Conservation (phyloP, 495 filamentous ascomycete genomes). For the Penicillium herquei region DNA sequence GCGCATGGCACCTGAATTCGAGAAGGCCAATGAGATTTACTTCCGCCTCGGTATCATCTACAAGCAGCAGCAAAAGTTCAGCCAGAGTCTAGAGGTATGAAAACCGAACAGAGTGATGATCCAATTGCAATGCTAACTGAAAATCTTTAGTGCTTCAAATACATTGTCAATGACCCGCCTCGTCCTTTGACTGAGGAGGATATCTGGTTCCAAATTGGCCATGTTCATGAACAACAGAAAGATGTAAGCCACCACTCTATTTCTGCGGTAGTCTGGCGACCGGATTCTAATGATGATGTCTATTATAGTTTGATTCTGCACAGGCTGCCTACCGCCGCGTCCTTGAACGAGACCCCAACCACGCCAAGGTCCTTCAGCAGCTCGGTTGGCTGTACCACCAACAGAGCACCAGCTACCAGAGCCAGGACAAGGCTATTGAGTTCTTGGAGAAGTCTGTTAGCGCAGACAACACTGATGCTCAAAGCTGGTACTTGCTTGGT, state of each 20-base stretch:
- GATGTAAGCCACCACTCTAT: constrained; percentile 63
- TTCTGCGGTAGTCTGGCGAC: background rate
- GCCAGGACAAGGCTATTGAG: constrained; percentile 94
- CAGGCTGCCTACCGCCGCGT: constrained; percentile 91
- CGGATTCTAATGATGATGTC: background rate
- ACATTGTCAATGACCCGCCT: constrained; percentile 92
- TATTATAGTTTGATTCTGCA: constrained; percentile 78
- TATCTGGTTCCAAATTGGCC: constrained; percentile 99
- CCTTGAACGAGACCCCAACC: constrained; percentile 90
- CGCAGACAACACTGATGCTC: constrained; percentile 89
- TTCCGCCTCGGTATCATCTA: constrained; percentile 98
- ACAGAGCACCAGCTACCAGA: constrained; percentile 81
- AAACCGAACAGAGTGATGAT: background rate
- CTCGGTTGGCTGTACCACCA: constrained; percentile 98
- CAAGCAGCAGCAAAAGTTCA: constrained; percentile 96
- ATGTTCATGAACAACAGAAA: constrained; percentile 98
- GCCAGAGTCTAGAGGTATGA: constrained; percentile 83
- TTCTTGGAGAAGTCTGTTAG: constrained; percentile 96
- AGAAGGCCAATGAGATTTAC: constrained; percentile 99
- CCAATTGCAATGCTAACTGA: background rate
- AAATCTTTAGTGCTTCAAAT: constrained; percentile 84
- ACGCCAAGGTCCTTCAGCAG: constrained; percentile 97
- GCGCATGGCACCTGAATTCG: constrained; percentile 96
- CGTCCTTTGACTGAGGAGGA: constrained; percentile 94
- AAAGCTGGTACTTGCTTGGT: constrained; percentile 98